Evolutionary conservation across 257 asterid genomes (phyloP), one percentile per base, ranked within the genome.

Genomic region (Paulownia fortunei): DNA sequence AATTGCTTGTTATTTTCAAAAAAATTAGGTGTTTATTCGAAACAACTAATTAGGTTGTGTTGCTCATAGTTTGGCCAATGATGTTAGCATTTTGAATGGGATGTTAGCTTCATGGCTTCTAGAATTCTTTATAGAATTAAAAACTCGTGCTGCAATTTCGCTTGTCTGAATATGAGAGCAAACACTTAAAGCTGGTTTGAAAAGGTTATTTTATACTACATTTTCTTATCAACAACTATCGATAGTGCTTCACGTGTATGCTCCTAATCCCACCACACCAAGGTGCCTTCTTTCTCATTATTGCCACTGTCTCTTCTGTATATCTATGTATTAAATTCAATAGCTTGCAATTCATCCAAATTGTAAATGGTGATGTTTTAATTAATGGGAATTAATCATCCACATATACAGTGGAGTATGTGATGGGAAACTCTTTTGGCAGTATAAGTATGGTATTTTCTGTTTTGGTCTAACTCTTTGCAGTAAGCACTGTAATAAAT

Each of bases 21-120:
- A 51, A 67, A 59, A 3, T 10, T 36, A 42, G 69, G 26, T 18
- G 18, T 66, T 18, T 37, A 34, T 56, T 59, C 44, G n/a, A 23
- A 71, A 71, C 63, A 78, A 58, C 27, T 77, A 41, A 67, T 54
- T 68, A 37, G 60, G 58, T 26, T 44, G 52, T n/a, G 56, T 15
- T 41, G 62, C 65, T 73, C 80, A 56, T 66, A 10, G 51, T 60
- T 47, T 68, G 54, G 56, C 18, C 7, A n/a, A 11, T 19, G 73
- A 76, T 54, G 8, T 55, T 61, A 4, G 79, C 49, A 34, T 77
- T 21, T 52, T 36, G 49, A 49, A 66, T 68, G n/a, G 44, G 56
- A 56, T 61, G 6, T 27, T 37, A 16, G 30, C 62, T 4, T 60
- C 42, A 41, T 73, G 44, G 39, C 52, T 78, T 71, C 76, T 54